A percentile compares a stretch with the other conserved stretches of the same genome.
These are phyloP conservation scores for Aureobasidium sp. DNA, from an alignment of 2,329 filamentous ascomycete genomes.

Conservation along the genomic window DNA sequence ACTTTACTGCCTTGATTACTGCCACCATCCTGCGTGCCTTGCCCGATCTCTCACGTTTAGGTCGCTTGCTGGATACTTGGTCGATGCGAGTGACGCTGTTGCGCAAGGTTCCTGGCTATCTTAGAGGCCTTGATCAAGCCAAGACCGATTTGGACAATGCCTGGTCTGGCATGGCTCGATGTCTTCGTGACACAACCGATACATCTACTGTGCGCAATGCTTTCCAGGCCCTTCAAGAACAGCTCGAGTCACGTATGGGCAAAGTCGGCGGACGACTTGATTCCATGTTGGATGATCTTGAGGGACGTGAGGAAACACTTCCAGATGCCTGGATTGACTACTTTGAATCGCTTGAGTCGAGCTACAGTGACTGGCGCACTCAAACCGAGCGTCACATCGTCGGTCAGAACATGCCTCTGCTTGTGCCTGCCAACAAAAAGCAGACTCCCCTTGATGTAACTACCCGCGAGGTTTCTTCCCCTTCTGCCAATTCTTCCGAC, in stretches of 20 bases:
- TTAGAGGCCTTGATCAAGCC: slow-evolving; percentile 54
- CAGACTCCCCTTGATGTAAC: not conserved
- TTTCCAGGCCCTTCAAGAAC: slow-evolving; percentile 45
- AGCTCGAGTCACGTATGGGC: slow-evolving; percentile 60
- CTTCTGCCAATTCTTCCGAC: not conserved
- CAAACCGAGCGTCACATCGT: slow-evolving; percentile 66
- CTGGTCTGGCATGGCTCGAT: slow-evolving; percentile 50
- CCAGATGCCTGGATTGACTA: slow-evolving; percentile 81
- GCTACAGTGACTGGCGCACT: slow-evolving; percentile 73
- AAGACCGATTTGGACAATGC: slow-evolving; percentile 56
- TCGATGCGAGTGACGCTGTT: slow-evolving; percentile 65
- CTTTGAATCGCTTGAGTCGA: slow-evolving; percentile 69
- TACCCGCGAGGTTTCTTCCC: not conserved
- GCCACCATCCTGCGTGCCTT: slow-evolving; percentile 84
- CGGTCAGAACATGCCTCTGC: not conserved
- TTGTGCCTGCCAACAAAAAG: not conserved
- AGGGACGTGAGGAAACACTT: slow-evolving; percentile 73
- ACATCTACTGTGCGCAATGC: slow-evolving; percentile 31
- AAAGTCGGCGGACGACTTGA: slow-evolving; percentile 67
- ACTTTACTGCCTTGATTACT: slow-evolving; percentile 82
- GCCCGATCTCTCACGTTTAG: slow-evolving; percentile 67
- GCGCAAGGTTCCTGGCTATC: slow-evolving; percentile 59
- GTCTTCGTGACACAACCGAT: slow-evolving; percentile 27
- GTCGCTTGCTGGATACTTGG: slow-evolving; percentile 68
- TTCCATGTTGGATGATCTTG: slow-evolving; percentile 75